Conservation (phyloP, 495 filamentous ascomycete genomes). For the Xylaria longipes region DNA sequence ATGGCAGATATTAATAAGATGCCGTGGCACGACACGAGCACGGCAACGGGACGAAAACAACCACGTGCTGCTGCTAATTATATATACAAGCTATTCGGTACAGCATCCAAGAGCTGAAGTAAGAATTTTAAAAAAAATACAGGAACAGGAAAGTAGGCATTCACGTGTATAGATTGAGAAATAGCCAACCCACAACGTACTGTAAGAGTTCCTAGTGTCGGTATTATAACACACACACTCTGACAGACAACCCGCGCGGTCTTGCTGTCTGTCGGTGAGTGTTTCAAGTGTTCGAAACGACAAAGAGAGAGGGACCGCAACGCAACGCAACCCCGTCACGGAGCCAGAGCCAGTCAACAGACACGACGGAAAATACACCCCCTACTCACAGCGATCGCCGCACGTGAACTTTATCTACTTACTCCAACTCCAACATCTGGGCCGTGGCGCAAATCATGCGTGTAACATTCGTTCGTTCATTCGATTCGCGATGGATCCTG, state of each 20-base stretch:
- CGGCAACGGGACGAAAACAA: neutral
- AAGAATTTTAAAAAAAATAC: too few species aligned
- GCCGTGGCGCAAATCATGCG: slow-evolving; percentile 22
- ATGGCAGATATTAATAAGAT: slow-evolving; percentile 6
- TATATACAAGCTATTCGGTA: neutral
- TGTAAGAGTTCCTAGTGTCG: neutral
- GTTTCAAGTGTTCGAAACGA: neutral
- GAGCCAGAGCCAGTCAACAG: neutral
- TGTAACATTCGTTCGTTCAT: slow-evolving; percentile 19
- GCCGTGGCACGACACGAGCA: slow-evolving; percentile 6
- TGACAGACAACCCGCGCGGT: neutral
- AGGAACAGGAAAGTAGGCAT: neutral
- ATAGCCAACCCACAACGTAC: neutral
- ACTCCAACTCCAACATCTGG: neutral
- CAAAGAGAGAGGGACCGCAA: neutral
- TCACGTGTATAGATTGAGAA: neutral
- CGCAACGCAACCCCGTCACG: too few species aligned
- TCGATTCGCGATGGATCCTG: slow-evolving; percentile 1
- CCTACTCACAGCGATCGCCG: neutral
- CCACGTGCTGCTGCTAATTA: slow-evolving; percentile 19
- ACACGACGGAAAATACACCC: neutral
- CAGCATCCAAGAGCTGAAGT: neutral
- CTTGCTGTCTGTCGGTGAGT: neutral
- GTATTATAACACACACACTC: neutral
- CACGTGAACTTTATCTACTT: neutral